Evolutionary conservation across 345 rosid species (phyloP), one percentile per base, ranked within the genome.

Genomic region (Psidium friedrichsthalianum): DNA sequence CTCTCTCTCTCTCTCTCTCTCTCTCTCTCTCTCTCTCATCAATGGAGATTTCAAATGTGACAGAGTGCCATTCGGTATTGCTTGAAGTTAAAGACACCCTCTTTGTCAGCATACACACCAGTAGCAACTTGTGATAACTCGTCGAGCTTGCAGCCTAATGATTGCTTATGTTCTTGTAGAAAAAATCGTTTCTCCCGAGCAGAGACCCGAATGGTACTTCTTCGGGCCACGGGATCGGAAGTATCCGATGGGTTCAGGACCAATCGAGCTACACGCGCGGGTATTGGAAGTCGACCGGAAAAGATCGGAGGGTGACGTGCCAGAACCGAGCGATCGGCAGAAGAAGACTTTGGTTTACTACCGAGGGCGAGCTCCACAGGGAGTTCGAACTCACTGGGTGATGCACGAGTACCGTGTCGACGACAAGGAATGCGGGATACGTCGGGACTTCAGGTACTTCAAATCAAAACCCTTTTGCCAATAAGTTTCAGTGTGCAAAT

Each of bases 371-470:
- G 99, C 99, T 84, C 99, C 99, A 47, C 99, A 97, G 49, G 99
- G 99, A 16, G 88, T 93, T 3, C 87, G 99, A 86, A 97, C 98
- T 2, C 95, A 95, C 51, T 97, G 99, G 99, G 97, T 97, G 2
- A 97, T 97, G 99, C 99, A 97, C 83, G 99, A 97, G 85, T 97
- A 97, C 90, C 95, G 98, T 74, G 96, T 97, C 10, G 96, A 95
- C 58, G 99, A 95, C 83, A 94, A 93, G 78, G 96, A 96, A 57
- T 94, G 89, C 78, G 97, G 4, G 98, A 95, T 64, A 88, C 91
- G 52, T 90, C 95, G 8, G 95, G 93, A 5, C 91, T 96, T 56
- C 99, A 96, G 98, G 99, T 95, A 87, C 89, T 83, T 82, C 83
- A n/a, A 27, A 7, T 25, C 83, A 36, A 36, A 21, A 40, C 32